phyloP scores from a whole-genome alignment of 306 rosid genomes.

The Hylodesmum podocarpum region DNA sequence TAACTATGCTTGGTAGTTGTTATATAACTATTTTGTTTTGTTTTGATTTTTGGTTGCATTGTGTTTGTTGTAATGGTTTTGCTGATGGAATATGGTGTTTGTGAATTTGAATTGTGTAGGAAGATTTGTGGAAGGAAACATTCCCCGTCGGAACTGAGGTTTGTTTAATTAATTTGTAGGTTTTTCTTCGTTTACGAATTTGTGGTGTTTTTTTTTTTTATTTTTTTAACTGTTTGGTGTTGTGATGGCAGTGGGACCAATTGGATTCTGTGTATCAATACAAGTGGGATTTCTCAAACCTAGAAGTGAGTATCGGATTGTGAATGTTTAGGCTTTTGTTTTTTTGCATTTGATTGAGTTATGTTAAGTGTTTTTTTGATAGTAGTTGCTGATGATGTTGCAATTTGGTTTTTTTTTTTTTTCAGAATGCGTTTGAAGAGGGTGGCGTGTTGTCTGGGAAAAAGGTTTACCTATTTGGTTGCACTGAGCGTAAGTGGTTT shows the following conservation, averaged over 20 bases:
- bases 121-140: conserved; percentile 49
- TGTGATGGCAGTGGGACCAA: conserved; percentile 51
- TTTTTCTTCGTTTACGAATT: background rate
- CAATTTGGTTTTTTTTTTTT: no score
- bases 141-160: conserved; percentile 66
- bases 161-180: background rate
- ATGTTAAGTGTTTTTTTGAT: background rate
- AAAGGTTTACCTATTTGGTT: conserved; percentile 82
- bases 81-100: conserved; percentile 14
- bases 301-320: conserved; percentile 45
- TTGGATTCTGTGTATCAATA: conserved; percentile 49
- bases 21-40: background rate
- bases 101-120: conserved; percentile 35
- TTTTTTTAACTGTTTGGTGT: background rate
- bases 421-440: conserved; percentile 78
- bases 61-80: background rate
- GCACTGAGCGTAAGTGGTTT: conserved; percentile 66
- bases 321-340: background rate
- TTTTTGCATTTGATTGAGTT: background rate
- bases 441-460: conserved; percentile 60
- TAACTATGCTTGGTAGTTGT: background rate
- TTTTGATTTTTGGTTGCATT: background rate
- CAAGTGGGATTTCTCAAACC: conserved; percentile 60
- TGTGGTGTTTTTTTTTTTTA: background rate
- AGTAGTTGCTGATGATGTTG: background rate